Evolutionary conservation across 495 filamentous ascomycete species (phyloP).

Genomic region (Mycothermus thermophilus): DNA sequence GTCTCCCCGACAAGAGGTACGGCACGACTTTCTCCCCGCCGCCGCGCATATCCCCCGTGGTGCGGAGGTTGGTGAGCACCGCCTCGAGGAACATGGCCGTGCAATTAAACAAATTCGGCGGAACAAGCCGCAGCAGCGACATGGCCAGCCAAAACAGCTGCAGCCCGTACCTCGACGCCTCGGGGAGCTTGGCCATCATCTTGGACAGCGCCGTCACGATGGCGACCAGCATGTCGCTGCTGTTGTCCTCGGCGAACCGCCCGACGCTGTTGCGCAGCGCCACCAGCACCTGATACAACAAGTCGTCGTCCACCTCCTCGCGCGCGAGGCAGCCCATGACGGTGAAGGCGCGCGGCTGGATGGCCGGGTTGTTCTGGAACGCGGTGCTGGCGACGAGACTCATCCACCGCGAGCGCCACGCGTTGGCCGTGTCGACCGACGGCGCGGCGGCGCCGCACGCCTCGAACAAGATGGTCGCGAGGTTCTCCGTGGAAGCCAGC

Average conservation of each 20-base stretch:
- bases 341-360: conserved; percentile 51
- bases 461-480: conserved; percentile 43
- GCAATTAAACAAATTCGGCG: conserved; percentile 46
- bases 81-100: conserved; percentile 48
- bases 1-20: conserved; percentile 42
- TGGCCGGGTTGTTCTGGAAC: conserved; percentile 56
- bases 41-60: conserved; percentile 39
- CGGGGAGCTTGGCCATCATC: conserved; percentile 53
- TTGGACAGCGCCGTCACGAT: conserved; percentile 51
- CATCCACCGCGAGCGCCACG: conserved; percentile 61
- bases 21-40: conserved; percentile 42
- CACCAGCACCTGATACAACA: conserved; percentile 55
- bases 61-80: conserved; percentile 44
- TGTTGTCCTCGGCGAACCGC: conserved; percentile 43
- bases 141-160: conserved; percentile 57
- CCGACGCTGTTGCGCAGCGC: conserved; percentile 45
- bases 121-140: conserved; percentile 47
- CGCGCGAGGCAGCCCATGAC: conserved; percentile 56
- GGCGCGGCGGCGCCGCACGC: conserved; percentile 48
- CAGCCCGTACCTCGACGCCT: conserved; percentile 48
- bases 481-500: conserved; percentile 37
- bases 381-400: conserved; percentile 54
- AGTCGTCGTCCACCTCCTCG: conserved; percentile 53
- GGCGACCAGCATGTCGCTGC: conserved; percentile 51
- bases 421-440: conserved; percentile 48